Evolutionary conservation across 148 eudicot genomes (phyloP).

Genomic region (Fagopyrum esculentum): DNA sequence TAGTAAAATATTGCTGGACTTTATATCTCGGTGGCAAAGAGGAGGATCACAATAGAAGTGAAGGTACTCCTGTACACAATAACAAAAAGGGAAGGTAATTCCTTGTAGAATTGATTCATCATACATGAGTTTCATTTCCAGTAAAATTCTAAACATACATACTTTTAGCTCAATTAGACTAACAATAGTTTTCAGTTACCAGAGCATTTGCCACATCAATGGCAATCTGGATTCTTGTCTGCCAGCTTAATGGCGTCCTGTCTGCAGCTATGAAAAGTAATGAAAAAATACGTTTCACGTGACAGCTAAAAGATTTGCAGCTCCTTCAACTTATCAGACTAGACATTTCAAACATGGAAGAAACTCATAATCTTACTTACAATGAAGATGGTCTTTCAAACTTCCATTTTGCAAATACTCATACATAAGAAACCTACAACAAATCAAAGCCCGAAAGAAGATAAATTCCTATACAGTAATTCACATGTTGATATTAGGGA

Average conservation of each 20-base stretch:
- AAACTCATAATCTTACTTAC: conserved; percentile 36
- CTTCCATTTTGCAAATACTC: conserved; percentile 95
- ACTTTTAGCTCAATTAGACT: neutral
- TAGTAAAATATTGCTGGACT: conserved; percentile 89
- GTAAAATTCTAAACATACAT: neutral
- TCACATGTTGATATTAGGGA: neutral
- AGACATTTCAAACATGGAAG: neutral
- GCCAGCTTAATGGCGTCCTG: conserved; percentile 70
- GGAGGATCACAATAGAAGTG: conserved; percentile 97
- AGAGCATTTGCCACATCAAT: conserved; percentile 96
- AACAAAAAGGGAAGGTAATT: conserved; percentile 11
- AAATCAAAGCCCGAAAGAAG: conserved; percentile 10
- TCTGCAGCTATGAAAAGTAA: conserved; percentile 51
- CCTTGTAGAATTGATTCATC: neutral
- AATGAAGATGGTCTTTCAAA: conserved; percentile 87
- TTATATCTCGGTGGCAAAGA: conserved; percentile 92
- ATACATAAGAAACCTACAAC: conserved; percentile 77
- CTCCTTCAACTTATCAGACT: neutral
- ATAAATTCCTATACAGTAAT: neutral
- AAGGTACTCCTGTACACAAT: conserved; percentile 77
- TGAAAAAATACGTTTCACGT: neutral
- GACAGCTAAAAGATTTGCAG: neutral
- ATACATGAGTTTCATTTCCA: neutral
- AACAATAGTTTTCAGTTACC: conserved; percentile 38
- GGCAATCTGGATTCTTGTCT: conserved; percentile 84